Evolutionary conservation across 2,329 filamentous ascomycete genomes (phyloP), one percentile per base, ranked within the genome.

Genomic region (Alternaria panax): DNA sequence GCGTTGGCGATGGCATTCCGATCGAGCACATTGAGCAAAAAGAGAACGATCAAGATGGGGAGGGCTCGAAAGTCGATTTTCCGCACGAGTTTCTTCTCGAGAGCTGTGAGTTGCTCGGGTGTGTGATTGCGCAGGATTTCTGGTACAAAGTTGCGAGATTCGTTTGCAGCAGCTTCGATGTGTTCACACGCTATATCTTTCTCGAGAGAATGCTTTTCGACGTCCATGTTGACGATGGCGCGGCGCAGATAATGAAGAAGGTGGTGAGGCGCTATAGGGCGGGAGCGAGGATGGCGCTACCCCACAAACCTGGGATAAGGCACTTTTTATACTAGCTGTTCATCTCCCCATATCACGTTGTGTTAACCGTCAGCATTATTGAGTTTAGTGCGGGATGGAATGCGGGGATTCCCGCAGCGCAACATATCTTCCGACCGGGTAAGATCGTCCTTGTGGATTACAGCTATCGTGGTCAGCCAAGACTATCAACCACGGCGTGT

Each of bases 1-100:
- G 71, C 71, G 14, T 70, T 70, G 5, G 71, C 72, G 6, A 72
- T 72, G 45, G 67, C 66, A 50, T 74, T 74, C n/a, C 71, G 59
- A 34, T 75, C 73, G 7, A 75, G 64, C 27, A 74, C 64, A 41
- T 75, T 75, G 51, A 75, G 67, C 14, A 75, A 9, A 40, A 73
- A 75, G 27, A 75, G 68, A 8, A 69, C 45, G 40, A 73, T 72
- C 8, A 74, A 54, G 5, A 75, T 65, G 8, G 73, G 71, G n/a
- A 75, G 59, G 9, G 68, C 59, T 30, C 71, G 64, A 36, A 69
- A 47, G 38, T 75, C 70, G n/a, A 75, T 71, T 43, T 75, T 74
- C 5, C 70, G 63, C 3, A 57, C 62, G 20, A 75, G 60, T 27
- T 70, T 70, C 59, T 73, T 74, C 47, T 72, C 68, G 11, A 81